phyloP scores from a whole-genome alignment of 2,329 filamentous ascomycete species.

The Immersiporthe knoxdaviesiana region DNA sequence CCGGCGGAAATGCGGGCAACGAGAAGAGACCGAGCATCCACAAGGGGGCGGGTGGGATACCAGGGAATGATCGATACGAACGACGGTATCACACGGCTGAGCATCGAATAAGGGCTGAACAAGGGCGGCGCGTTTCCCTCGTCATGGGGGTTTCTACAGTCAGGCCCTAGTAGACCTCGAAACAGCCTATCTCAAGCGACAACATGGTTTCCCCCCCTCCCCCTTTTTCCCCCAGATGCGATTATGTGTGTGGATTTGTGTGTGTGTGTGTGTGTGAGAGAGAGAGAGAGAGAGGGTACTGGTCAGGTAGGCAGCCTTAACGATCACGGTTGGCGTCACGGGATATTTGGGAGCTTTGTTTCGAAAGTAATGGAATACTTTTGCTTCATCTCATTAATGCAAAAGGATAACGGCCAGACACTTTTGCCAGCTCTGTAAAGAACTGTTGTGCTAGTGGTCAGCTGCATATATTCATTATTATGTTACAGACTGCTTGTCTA shows the following conservation, averaged over 20 bases:
- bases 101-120: conserved; percentile 69
- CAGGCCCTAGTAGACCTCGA: background rate
- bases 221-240: no score
- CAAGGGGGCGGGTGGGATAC: conserved; percentile 71
- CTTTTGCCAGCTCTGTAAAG: background rate
- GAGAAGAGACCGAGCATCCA: conserved; percentile 47
- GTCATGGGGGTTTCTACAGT: background rate
- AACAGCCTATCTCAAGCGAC: background rate
- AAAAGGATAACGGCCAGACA: background rate
- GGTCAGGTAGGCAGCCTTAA: background rate
- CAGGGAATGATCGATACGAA: conserved; percentile 97
- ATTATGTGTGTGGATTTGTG: background rate
- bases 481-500: background rate
- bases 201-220: background rate
- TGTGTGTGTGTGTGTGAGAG: no score
- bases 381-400: background rate
- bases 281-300: no score
- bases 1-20: conserved; percentile 39
- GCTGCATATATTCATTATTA: background rate
- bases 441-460: background rate
- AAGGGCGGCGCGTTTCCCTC: background rate
- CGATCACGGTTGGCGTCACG: background rate
- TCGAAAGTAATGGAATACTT: background rate
- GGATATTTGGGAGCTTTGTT: background rate
- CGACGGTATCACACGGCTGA: conserved; percentile 95